Evolutionary conservation across 495 filamentous ascomycete genomes (phyloP).

Genomic region (Terfezia boudieri): DNA sequence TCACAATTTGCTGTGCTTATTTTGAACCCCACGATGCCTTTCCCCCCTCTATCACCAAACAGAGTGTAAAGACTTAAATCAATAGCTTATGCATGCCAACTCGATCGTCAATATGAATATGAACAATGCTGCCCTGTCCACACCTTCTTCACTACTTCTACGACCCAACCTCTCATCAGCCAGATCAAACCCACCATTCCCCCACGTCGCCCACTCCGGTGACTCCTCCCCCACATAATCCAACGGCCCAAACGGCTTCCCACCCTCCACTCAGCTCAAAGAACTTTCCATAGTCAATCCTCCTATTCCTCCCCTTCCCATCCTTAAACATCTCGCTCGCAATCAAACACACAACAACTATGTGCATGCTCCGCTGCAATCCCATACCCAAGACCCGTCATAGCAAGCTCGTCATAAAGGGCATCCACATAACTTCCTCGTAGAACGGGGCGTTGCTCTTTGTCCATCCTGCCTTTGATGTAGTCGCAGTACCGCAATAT

Average conservation of each 20-base stretch:
- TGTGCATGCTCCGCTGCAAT: slow-evolving; percentile 90
- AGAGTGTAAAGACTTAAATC: too few species aligned
- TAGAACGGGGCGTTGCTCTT: slow-evolving; percentile 97
- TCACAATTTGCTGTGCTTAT: too few species aligned
- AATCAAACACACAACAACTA: slow-evolving; percentile 73
- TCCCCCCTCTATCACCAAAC: too few species aligned
- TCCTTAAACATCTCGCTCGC: slow-evolving; percentile 51
- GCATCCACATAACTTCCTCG: slow-evolving; percentile 56
- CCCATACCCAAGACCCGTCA: slow-evolving; percentile 54
- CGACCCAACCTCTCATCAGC: slow-evolving; percentile 34
- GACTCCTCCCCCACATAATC: slow-evolving; percentile 71
- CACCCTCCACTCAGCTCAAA: slow-evolving; percentile 59
- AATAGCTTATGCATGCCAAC: too few species aligned
- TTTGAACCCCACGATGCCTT: too few species aligned
- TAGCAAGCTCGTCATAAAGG: slow-evolving; percentile 40
- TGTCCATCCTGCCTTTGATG: slow-evolving; percentile 56
- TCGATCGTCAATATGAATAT: too few species aligned
- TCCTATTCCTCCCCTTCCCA: slow-evolving; percentile 44
- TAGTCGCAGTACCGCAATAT: slow-evolving; percentile 76
- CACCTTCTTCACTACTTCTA: background rate
- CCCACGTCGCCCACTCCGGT: slow-evolving; percentile 88
- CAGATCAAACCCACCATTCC: slow-evolving; percentile 81
- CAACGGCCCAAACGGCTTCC: slow-evolving; percentile 54
- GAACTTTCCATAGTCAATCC: slow-evolving; percentile 76
- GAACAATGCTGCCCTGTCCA: background rate